These are phyloP conservation scores for Zalerion maritima DNA, from an alignment of 495 filamentous ascomycete species.

Conservation along the genomic window DNA sequence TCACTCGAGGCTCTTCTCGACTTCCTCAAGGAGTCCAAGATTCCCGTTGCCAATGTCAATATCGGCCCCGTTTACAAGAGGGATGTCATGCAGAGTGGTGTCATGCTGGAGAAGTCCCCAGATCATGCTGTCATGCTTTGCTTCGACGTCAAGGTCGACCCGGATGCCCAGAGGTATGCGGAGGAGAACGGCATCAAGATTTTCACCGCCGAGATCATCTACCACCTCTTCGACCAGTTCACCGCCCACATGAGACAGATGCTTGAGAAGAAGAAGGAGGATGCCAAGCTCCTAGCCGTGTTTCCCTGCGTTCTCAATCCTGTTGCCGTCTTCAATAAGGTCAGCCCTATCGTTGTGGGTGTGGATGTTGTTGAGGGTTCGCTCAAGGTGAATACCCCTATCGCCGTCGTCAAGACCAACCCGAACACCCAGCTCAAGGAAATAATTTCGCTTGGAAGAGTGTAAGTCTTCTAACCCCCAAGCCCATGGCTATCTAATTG, in stretches of 20 bases:
- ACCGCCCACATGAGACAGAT: conserved; percentile 82
- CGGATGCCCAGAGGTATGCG: conserved; percentile 82
- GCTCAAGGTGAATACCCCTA: conserved; percentile 71
- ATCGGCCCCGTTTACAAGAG: conserved; percentile 98
- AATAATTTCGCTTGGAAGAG: conserved; percentile 73
- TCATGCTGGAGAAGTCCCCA: conserved; percentile 91
- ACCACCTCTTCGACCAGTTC: conserved; percentile 95
- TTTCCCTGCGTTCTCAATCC: conserved; percentile 87
- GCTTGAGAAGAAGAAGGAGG: conserved; percentile 83
- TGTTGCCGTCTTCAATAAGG: conserved; percentile 98
- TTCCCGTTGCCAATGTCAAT: conserved; percentile 91
- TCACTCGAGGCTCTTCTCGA: conserved; percentile 93
- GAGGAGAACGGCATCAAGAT: conserved; percentile 95
- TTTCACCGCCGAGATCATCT: conserved; percentile 98
- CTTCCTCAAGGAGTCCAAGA: conserved; percentile 87
- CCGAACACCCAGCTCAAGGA: conserved; percentile 67
- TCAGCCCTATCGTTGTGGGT: conserved; percentile 85
- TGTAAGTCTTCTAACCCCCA: conserved; percentile 48
- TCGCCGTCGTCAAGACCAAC: conserved; percentile 72
- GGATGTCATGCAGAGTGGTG: conserved; percentile 90
- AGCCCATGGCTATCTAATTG: conserved; percentile 5
- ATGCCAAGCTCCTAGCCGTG: conserved; percentile 85
- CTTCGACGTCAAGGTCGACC: conserved; percentile 99
- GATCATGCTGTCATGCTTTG: conserved; percentile 98
- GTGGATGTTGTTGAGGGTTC: conserved; percentile 89